phyloP scores from a whole-genome alignment of 345 rosid genomes.

The Gossypium anomalum region DNA sequence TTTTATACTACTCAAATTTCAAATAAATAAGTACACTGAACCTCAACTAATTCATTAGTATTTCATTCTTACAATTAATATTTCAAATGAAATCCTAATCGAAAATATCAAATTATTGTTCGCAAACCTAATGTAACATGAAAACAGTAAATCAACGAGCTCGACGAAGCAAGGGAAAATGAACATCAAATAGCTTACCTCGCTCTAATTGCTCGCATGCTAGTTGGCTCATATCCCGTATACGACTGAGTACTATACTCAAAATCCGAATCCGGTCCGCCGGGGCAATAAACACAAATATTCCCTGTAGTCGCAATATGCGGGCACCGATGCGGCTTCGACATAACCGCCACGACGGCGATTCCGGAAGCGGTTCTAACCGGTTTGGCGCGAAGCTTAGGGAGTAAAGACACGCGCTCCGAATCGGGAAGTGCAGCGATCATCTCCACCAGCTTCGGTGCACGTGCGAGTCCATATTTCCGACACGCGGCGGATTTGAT shows the following conservation, averaged over 20 bases:
- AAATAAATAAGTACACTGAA: neutral
- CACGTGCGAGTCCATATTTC: slow-evolving; percentile 85
- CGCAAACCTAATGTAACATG: neutral
- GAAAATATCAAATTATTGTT: neutral
- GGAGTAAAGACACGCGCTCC: slow-evolving; percentile 84
- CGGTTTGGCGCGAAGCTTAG: slow-evolving; percentile 95
- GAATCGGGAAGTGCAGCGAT: slow-evolving; percentile 93
- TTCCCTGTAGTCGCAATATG: slow-evolving; percentile 97
- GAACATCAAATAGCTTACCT: slow-evolving; percentile 43
- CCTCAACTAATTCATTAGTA: neutral
- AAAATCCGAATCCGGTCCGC: slow-evolving; percentile 97
- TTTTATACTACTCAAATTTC: neutral
- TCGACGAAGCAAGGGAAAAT: neutral
- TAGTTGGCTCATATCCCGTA: slow-evolving; percentile 98
- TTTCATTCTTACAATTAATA: neutral
- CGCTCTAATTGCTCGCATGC: slow-evolving; percentile 99
- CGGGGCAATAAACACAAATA: slow-evolving; percentile 95
- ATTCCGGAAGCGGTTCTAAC: slow-evolving; percentile 97
- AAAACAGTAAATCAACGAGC: neutral
- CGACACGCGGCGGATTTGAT: slow-evolving; percentile 85
- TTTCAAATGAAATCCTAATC: too few species aligned
- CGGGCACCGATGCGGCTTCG: slow-evolving; percentile 97
- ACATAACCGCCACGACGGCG: slow-evolving; percentile 97
- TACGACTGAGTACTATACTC: slow-evolving; percentile 99
- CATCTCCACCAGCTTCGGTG: slow-evolving; percentile 98